Evolutionary conservation across 179 eudicot species (phyloP), one percentile per base, ranked within the genome.

Genomic region (Silene coronaria): DNA sequence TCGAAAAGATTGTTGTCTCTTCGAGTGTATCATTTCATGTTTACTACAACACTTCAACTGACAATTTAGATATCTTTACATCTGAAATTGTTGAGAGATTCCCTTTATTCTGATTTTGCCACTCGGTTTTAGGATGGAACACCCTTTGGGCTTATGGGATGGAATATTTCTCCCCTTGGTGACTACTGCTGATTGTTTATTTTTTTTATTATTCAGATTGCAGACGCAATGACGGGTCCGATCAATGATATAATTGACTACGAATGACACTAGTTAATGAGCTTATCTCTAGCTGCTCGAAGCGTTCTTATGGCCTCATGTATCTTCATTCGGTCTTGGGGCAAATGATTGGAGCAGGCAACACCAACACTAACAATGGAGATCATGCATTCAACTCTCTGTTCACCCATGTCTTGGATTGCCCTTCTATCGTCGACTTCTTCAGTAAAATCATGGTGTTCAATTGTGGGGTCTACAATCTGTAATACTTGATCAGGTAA

Each of bases 301-400:
- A 67, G 53, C 13, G 9, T 19, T 46, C 71, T 67, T 19, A 67
- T 36, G 53, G 16, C 71, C 7, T 67, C 71, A 21, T 1, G 16
- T 14, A 62, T 74, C 38, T 21, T 74, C 48, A 45, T 60, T 5
- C 76, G 76, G 23, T 72, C 72, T 22, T 72, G 76, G 17, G 80
- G 80, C 27, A 48, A 34, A 60, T 78, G 76, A 28, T 42, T 30
- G 12, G 80, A 78, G 60, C 80, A 78, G 65, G 28, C 68, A 1
- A 78, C 76, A 16, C 76, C 80, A 2, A 78, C 73, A 46, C 67
- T 45, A 51, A 78, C 21, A 5, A 78, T 30, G 42, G 72, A 72
- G 38, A 9, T 13, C 58, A 73, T 71, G 76, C 80, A 72, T 17
- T 51, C 34, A 3, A 77, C 34, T 42, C 24, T 63, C 23, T 13